Evolutionary conservation across 768 basidiomycete genomes (phyloP).

Genomic region (Infundibulicybe gibba): DNA sequence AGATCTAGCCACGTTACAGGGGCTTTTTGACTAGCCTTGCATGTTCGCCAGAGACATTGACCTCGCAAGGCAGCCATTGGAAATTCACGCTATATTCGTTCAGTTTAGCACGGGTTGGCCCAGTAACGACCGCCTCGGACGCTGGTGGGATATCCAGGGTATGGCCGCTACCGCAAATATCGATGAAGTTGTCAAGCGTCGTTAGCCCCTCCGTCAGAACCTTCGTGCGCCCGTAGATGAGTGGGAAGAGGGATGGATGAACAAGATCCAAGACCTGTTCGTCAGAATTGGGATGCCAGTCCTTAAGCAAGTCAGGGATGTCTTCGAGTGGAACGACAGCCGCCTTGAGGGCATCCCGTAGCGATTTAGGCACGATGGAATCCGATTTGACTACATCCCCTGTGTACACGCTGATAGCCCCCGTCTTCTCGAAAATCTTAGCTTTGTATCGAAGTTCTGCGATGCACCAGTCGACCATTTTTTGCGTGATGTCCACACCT

Average conservation of each 20-base stretch:
- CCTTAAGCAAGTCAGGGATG: conserved; percentile 28
- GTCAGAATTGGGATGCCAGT: conserved; percentile 46
- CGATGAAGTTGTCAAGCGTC: conserved; percentile 17
- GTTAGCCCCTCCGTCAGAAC: conserved; percentile 13
- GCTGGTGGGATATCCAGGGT: too few relatives aligned
- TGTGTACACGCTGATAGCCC: conserved; percentile 16
- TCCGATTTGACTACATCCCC: conserved; percentile 14
- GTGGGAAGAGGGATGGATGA: conserved; percentile 39
- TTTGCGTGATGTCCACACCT: conserved; percentile 15
- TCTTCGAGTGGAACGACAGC: conserved; percentile 28
- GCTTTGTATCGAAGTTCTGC: conserved; percentile 22
- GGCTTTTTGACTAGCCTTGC: conserved; percentile 19
- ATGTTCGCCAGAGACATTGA: too few relatives aligned
- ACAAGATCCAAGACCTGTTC: conserved; percentile 40
- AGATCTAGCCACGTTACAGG: conserved; percentile 25
- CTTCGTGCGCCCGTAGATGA: conserved; percentile 29
- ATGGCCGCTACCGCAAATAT: too few relatives aligned
- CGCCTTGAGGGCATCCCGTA: conserved; percentile 18
- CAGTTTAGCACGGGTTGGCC: conserved; percentile 12
- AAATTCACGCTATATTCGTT: too few relatives aligned
- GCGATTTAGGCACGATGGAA: conserved; percentile 18
- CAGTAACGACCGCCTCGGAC: conserved; percentile 16
- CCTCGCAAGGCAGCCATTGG: too few relatives aligned
- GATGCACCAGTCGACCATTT: conserved; percentile 22
- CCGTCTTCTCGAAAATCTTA: conserved; percentile 3